Base-by-base conservation (phyloP, 1,284 basidiomycete genomes). In the Leccinum cinnamomeum region DNA sequence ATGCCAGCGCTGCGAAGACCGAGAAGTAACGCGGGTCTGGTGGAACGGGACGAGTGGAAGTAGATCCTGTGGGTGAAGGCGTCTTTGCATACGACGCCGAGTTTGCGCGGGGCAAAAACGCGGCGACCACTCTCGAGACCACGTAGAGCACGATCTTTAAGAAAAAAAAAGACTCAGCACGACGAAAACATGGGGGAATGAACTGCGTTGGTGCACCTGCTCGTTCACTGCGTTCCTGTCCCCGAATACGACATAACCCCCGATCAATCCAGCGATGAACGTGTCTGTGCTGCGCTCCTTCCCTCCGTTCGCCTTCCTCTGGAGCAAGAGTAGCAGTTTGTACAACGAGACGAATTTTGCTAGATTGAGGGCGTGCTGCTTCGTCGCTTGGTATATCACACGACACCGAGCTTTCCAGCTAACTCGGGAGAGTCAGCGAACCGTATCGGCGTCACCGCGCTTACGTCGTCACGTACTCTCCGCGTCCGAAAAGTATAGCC, bases 151-250 rank as follows among this genome's bases (percentile, higher is more conserved):
- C 97, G 68, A 99, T 98, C 92, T 97, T 70, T 97, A 70, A 3
- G 35, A 51, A 33, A 41, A 51, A 46, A 48, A 12, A 46, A 20
- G 11, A 11, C 18, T 20, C 1, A 20, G 11, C 10, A 46, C 44
- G 18, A 46, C 18, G 6, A 46, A 46, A 41, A 3, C 37, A 39
- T 10, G 16, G 16, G 14, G 11, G 33, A 33, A 37, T 20, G 44
- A 48, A 51, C 48, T 62, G 7, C 18, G 44, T 20, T 46, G 18
- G 3, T 88, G 62, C 68, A 94, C 94, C 86, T 99, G 97, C 76
- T 99, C 97, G 73, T 99, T 99, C 66, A 99, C 92, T n/a, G 97
- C 92, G 61, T 90, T 97, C 62, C 96, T 83, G 64, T 98, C 90
- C 8, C 97, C 94, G 72, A 99, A 99, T 3, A 97, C 92, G 60